These are phyloP conservation scores for Metschnikowia kunwiensis DNA, from an alignment of 805 yeast genomes.

Conservation along the genomic window DNA sequence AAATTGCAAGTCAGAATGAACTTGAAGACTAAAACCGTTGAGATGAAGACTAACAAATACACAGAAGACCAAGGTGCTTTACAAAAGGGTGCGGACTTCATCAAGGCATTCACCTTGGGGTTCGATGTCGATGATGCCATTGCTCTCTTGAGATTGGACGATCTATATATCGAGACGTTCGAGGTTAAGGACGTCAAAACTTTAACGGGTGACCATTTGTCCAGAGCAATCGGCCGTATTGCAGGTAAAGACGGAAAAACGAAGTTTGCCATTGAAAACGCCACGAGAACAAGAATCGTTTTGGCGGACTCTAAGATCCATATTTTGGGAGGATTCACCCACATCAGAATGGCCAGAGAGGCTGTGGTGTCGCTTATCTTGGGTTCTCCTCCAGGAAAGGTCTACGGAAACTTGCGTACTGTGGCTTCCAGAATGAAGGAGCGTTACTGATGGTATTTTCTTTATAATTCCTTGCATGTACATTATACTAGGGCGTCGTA, in stretches of 20 bases:
- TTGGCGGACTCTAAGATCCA: slow-evolving; percentile 96
- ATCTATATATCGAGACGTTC: slow-evolving; percentile 92
- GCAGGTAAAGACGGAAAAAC: slow-evolving; percentile 99
- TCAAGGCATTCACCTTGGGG: slow-evolving; percentile 92
- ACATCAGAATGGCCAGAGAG: slow-evolving; percentile 97
- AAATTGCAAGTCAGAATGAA: slow-evolving; percentile 97
- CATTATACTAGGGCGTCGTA: slow-evolving; percentile 10
- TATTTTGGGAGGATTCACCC: slow-evolving; percentile 94
- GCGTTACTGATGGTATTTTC: slow-evolving; percentile 55
- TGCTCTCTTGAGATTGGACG: slow-evolving; percentile 90
- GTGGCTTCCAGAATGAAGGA: slow-evolving; percentile 97
- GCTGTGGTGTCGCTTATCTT: slow-evolving; percentile 90
- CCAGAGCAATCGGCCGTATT: slow-evolving; percentile 98
- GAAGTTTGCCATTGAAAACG: slow-evolving; percentile 96
- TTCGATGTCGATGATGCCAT: slow-evolving; percentile 97
- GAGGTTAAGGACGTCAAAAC: slow-evolving; percentile 97
- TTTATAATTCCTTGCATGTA: slow-evolving; percentile 10
- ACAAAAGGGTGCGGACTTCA: slow-evolving; percentile 97
- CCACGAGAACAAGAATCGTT: slow-evolving; percentile 96
- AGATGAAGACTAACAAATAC: slow-evolving; percentile 73
- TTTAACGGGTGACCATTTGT: slow-evolving; percentile 89
- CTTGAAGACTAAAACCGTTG: slow-evolving; percentile 79
- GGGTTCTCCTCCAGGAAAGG: slow-evolving; percentile 98
- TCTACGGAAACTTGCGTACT: slow-evolving; percentile 93
- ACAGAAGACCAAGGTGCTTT: slow-evolving; percentile 92